A percentile compares a stretch with the other conserved stretches of the same genome.
These are phyloP conservation scores for Erythrobasidium yunnanense DNA, from an alignment of 768 basidiomycete species.

Conservation along the genomic window DNA sequence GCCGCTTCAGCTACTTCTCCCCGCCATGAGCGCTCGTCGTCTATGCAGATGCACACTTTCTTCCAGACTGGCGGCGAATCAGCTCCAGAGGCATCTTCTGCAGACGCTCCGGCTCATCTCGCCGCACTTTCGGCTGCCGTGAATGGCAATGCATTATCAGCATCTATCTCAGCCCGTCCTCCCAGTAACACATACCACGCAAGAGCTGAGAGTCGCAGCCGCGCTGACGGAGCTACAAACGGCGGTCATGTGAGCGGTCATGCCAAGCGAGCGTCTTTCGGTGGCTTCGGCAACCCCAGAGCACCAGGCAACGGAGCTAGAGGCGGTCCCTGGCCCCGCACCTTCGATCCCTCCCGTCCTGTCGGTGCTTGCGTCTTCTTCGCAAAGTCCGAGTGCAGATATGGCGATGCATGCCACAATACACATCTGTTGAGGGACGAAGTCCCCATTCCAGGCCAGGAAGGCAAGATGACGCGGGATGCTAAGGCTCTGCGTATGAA, in stretches of 20 bases:
- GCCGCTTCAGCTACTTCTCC: not conserved
- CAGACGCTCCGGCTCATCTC: not conserved
- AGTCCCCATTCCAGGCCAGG: not conserved
- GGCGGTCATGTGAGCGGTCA: not conserved
- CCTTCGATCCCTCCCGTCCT: not conserved
- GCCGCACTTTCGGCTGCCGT: not conserved
- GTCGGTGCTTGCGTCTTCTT: not conserved
- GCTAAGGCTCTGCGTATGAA: constrained; percentile 4
- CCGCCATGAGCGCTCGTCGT: not conserved
- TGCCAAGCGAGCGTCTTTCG: not conserved
- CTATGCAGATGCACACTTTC: constrained; percentile 13
- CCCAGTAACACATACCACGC: not conserved
- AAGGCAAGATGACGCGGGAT: constrained; percentile 11
- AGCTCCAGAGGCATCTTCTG: not conserved
- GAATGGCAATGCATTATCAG: not conserved
- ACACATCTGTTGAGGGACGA: not conserved
- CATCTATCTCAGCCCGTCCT: not conserved
- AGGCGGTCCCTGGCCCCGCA: not conserved
- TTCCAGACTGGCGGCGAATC: constrained; percentile 12
- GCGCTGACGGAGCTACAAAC: too few species aligned
- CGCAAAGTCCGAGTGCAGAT: not conserved
- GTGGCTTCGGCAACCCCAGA: not conserved
- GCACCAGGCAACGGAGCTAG: not conserved
- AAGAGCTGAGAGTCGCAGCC: not conserved
- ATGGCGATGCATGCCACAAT: constrained; percentile 5